These are phyloP conservation scores for Boletus rubescentipes DNA, from an alignment of 768 basidiomycete species.

Conservation along the genomic window DNA sequence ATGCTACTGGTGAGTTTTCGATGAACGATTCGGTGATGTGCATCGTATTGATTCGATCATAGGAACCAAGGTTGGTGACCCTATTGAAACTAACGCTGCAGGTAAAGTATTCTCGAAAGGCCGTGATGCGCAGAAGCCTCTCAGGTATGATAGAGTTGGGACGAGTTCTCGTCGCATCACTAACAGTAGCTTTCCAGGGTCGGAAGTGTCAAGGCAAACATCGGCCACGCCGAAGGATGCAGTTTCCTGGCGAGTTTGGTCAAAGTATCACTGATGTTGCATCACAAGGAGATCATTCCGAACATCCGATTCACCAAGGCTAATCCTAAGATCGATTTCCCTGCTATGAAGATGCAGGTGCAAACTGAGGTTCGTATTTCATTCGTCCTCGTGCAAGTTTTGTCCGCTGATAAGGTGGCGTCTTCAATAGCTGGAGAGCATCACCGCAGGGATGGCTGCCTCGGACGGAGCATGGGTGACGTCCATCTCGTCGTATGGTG, in stretches of 20 bases:
- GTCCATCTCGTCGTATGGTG: conserved; percentile 34
- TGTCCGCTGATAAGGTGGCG: background rate
- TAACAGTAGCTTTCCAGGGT: conserved; percentile 13
- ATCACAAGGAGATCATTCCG: conserved; percentile 29
- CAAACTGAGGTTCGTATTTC: conserved; percentile 22
- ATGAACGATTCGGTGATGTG: background rate
- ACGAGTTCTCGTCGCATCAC: background rate
- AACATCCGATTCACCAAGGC: conserved; percentile 30
- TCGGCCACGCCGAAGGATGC: conserved; percentile 30
- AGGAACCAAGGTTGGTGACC: conserved; percentile 47
- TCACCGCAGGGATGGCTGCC: conserved; percentile 30
- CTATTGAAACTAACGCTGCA: conserved; percentile 50
- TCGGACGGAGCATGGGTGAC: conserved; percentile 30
- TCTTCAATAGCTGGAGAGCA: conserved; percentile 18
- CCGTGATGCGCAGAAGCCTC: conserved; percentile 15
- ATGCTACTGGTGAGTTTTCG: conserved; percentile 42
- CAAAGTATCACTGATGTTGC: conserved; percentile 34
- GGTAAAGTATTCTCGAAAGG: conserved; percentile 35
- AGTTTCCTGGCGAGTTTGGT: conserved; percentile 36
- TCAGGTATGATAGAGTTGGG: conserved; percentile 10
- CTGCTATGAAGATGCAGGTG: conserved; percentile 25
- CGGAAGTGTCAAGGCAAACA: conserved; percentile 28
- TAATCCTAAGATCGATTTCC: conserved; percentile 28
- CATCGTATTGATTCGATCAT: background rate
- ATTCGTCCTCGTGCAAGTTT: background rate